A percentile compares a stretch with the other conserved stretches of the same genome.
Conservation (phyloP, 169 alveolate species). For the Eimeria acervulina region DNA sequence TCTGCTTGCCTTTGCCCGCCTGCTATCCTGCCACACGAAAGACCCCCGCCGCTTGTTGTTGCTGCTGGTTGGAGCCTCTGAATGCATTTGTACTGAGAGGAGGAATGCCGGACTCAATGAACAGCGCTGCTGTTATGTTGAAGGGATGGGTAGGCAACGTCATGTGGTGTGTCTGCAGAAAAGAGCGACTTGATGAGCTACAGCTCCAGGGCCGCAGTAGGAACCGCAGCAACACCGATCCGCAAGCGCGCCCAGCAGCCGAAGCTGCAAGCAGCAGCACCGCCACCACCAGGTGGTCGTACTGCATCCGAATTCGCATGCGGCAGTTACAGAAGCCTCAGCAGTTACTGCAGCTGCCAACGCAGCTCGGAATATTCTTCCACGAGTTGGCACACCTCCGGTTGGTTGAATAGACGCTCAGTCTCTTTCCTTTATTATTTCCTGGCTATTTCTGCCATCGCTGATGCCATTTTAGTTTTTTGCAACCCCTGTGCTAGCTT, state of each 20-base stretch:
- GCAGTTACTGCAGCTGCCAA: constrained; percentile 80
- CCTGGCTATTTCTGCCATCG: neutral
- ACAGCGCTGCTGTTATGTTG: neutral
- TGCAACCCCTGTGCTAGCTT: neutral
- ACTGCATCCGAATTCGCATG: constrained; percentile 78
- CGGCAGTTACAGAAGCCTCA: constrained; percentile 79
- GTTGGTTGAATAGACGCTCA: neutral
- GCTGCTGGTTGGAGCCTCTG: neutral
- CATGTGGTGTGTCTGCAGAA: neutral
- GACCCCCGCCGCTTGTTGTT: neutral
- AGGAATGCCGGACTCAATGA: neutral
- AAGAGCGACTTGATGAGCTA: constrained; percentile 1
- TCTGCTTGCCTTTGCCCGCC: neutral
- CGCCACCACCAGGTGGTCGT: constrained; percentile 26
- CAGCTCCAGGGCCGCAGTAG: neutral
- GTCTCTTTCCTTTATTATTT: neutral
- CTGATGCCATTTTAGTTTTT: neutral
- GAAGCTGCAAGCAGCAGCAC: constrained; percentile 20
- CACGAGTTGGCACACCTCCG: constrained; percentile 86
- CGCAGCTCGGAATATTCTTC: constrained; percentile 84
- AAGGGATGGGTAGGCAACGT: neutral
- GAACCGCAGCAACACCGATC: constrained; percentile 44
- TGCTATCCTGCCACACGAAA: neutral
- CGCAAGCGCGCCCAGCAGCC: neutral
- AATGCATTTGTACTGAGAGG: neutral